Percentiles rank a stretch among this genome's conserved stretches.
phyloP scores from a whole-genome alignment of 2,329 filamentous ascomycete genomes.

The Akanthomyces lecanii region DNA sequence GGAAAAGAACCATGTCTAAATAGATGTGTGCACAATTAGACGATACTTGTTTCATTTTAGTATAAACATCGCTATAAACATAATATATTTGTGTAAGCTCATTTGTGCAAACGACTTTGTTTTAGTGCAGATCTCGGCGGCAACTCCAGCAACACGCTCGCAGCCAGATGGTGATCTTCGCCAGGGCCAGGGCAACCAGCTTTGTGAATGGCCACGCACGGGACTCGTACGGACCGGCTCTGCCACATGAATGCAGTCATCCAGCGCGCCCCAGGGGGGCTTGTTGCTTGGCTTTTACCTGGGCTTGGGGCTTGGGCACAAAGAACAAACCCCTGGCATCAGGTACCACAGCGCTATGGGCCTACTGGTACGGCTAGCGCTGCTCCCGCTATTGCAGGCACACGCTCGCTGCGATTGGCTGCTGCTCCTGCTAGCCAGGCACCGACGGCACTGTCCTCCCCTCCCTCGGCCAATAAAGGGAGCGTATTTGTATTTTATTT shows the following conservation, averaged over 20 bases:
- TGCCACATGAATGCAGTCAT: neutral
- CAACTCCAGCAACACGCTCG: neutral
- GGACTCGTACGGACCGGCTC: neutral
- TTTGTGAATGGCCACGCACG: slow-evolving; percentile 2
- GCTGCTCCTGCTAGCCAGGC: neutral
- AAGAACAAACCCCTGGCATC: neutral
- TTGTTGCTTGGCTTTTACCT: no score
- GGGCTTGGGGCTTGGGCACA: neutral
- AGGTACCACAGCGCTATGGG: neutral
- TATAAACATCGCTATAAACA: neutral
- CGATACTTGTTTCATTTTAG: neutral
- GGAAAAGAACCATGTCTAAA: neutral
- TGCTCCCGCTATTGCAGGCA: slow-evolving; percentile 8
- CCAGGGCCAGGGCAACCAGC: neutral
- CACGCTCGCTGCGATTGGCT: slow-evolving; percentile 1
- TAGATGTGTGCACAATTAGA: neutral
- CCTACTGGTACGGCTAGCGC: neutral
- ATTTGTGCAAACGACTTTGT: neutral
- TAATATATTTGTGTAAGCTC: neutral
- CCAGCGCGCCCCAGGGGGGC: neutral
- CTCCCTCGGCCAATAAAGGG: neutral
- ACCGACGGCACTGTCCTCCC: neutral
- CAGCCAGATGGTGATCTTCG: slow-evolving; percentile 8
- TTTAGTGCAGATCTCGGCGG: neutral
- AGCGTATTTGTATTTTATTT: neutral